phyloP scores from a whole-genome alignment of 768 basidiomycete species.

The Boletus rubescentipes region DNA sequence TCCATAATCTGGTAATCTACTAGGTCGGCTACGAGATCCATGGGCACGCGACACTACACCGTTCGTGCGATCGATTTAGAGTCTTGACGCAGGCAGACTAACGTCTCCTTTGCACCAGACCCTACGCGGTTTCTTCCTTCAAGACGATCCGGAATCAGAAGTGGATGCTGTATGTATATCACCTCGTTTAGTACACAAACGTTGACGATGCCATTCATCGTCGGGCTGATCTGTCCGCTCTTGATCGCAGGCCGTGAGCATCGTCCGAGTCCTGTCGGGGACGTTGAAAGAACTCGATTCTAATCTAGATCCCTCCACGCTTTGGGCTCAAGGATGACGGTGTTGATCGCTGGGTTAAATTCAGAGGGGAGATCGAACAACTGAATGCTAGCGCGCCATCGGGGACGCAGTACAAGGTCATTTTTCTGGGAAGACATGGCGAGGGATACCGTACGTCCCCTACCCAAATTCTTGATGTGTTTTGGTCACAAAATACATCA shows the following conservation, averaged over 20 bases:
- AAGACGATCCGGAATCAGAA: slow-evolving; percentile 17
- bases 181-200: too few relatives aligned
- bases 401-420: slow-evolving; percentile 53
- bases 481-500: slow-evolving; percentile 38
- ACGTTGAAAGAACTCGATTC: not conserved
- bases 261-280: not conserved
- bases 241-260: slow-evolving; percentile 15
- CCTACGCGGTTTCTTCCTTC: slow-evolving; percentile 16
- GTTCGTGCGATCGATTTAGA: slow-evolving; percentile 8
- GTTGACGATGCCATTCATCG: not conserved
- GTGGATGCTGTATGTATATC: slow-evolving; percentile 12
- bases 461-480: not conserved
- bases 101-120: slow-evolving; percentile 1
- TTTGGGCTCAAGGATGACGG: slow-evolving; percentile 61
- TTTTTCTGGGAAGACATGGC: slow-evolving; percentile 70
- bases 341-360: slow-evolving; percentile 48
- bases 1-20: not conserved
- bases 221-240: not conserved
- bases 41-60: slow-evolving; percentile 15
- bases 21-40: not conserved
- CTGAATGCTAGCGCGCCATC: slow-evolving; percentile 44
- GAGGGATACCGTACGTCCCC: slow-evolving; percentile 65
- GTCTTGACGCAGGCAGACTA: not conserved
- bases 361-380: slow-evolving; percentile 39
- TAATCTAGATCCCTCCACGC: slow-evolving; percentile 47